Evolutionary conservation across 2,329 filamentous ascomycete genomes (phyloP), one percentile per base, ranked within the genome.

Genomic region (Aspergillus hortae): DNA sequence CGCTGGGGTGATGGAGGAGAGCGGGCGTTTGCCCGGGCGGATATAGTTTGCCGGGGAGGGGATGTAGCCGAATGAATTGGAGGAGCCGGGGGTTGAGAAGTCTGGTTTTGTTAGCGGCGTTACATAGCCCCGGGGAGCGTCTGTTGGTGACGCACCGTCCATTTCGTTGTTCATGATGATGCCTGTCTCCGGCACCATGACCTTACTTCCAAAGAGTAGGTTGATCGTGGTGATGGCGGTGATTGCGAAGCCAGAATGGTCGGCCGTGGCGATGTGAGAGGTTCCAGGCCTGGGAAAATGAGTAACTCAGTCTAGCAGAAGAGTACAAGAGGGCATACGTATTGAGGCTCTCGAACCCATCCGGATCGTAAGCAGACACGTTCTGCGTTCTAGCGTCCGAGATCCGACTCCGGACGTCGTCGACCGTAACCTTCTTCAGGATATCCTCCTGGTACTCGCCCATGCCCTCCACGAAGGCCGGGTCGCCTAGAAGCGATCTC

Each of bases 151-250:
- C 75, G 56, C 78, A 76, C 68, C 78, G 70, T 82, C 77, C 80
- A 82, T 82, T 58, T 82, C 77, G 56, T 81, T 77, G 59, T 82
- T 82, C 76, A 95, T 83, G 50, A 95, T 89, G 52, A 96, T 80
- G 15, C 92, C 92, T 0, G 90, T 92, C 60, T 87, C 81, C 0
- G 90, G 89, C 1, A 92, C 87, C 72, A 95, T 84, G 57, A 95
- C 70, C 17, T 84, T 79, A 25, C 85, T 87, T 43, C 92, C 92
- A 62, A 95, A 97, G 3, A 94, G 78, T 4, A 94, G 78, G 70
- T 96, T 96, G 51, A 96, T 77, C 0, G 92, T 96, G 1, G 90
- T 94, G 0, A 92, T 96, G 11, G 91, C 78, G 1, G 88, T 87
- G 33, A 95, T 81, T 2, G 90, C 85, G 68, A 96, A 77, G 6